A percentile compares a stretch with the other conserved stretches of the same genome.
Conservation (phyloP, 2,329 filamentous ascomycete genomes). For the Beauveria medogensis region DNA sequence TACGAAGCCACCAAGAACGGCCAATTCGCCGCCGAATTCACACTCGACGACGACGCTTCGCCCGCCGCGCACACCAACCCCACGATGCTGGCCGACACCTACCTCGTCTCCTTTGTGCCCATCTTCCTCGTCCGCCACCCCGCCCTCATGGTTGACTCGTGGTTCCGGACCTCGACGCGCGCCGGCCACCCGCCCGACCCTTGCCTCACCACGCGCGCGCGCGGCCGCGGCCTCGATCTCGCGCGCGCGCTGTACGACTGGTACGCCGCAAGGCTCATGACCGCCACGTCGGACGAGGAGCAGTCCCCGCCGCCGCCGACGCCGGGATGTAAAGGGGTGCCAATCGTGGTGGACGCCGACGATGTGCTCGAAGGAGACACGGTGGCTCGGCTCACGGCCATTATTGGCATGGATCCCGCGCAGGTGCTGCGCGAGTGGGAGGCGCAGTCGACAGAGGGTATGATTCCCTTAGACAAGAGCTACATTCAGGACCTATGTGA, state of each 20-base stretch:
- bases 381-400: background rate
- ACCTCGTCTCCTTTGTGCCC: slow-evolving; percentile 3
- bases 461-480: background rate
- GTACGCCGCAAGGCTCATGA: background rate
- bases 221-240: background rate
- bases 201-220: background rate
- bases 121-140: slow-evolving; percentile 11
- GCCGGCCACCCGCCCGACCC: slow-evolving; percentile 1
- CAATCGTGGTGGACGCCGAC: slow-evolving; percentile 9
- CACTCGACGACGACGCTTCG: background rate
- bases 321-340: background rate
- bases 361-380: slow-evolving; percentile 6
- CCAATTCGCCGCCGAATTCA: background rate
- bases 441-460: background rate
- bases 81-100: slow-evolving; percentile 7
- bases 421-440: slow-evolving; percentile 7
- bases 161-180: slow-evolving; percentile 8
- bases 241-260: slow-evolving; percentile 8
- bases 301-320: too few species aligned
- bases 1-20: slow-evolving; percentile 1
- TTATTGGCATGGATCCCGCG: background rate
- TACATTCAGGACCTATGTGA: slow-evolving; percentile 6
- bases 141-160: slow-evolving; percentile 8
- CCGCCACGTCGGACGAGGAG: background rate
- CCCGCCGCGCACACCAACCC: background rate